Evolutionary conservation across 495 filamentous ascomycete species (phyloP).

Genomic region (Penicillium ochrochloron): DNA sequence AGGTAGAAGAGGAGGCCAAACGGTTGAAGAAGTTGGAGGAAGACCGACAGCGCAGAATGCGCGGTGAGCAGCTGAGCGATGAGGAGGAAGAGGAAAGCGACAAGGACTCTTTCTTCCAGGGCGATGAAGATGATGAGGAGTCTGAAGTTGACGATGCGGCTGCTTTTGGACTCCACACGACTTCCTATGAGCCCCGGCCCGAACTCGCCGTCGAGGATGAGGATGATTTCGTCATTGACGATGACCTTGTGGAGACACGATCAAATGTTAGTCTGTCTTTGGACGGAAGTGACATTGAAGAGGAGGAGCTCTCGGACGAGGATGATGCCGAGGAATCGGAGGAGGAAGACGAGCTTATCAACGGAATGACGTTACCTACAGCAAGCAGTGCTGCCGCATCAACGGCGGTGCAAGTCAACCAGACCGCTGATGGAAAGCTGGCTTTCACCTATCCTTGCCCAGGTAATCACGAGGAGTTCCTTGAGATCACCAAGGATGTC

Average conservation of each 20-base stretch:
- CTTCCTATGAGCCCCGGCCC: conserved; percentile 38
- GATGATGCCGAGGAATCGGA: conserved; percentile 54
- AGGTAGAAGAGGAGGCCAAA: conserved; percentile 71
- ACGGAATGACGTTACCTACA: conserved; percentile 41
- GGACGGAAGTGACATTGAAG: conserved; percentile 57
- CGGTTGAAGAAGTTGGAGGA: conserved; percentile 80
- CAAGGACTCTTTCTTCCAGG: conserved; percentile 48
- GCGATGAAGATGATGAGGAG: conserved; percentile 48
- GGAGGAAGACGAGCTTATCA: conserved; percentile 52
- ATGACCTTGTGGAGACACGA: conserved; percentile 70
- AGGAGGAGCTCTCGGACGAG: conserved; percentile 53
- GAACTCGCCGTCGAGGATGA: conserved; percentile 76
- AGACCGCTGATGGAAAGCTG: conserved; percentile 55
- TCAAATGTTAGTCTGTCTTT: conserved; percentile 60
- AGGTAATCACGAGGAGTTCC: conserved; percentile 71
- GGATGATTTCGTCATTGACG: conserved; percentile 89
- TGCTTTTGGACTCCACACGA: conserved; percentile 56
- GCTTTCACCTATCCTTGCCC: conserved; percentile 88
- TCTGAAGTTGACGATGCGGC: conserved; percentile 56
- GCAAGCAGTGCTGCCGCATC: conserved; percentile 26
- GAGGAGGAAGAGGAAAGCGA: conserved; percentile 54
- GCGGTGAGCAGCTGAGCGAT: conserved; percentile 45
- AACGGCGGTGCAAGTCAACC: conserved; percentile 33
- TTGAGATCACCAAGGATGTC: conserved; percentile 64
- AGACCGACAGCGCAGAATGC: conserved; percentile 61